Percentiles rank a stretch among this genome's conserved stretches.
These are phyloP conservation scores for Fistulinella cinereoalba DNA, from an alignment of 1,284 basidiomycete species.

Conservation along the genomic window DNA sequence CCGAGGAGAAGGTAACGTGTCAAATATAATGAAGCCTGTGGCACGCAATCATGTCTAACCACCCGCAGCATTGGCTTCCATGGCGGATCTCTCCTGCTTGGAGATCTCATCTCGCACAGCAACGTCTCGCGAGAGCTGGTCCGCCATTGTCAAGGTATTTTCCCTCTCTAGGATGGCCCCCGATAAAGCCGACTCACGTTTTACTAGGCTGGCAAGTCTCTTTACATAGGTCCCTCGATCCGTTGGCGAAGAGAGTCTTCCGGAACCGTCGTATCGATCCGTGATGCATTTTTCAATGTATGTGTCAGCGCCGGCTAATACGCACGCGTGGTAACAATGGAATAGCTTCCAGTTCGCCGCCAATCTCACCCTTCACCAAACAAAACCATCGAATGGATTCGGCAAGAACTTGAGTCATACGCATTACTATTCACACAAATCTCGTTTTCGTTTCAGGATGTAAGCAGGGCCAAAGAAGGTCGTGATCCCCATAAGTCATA, in stretches of 20 bases:
- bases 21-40: slow-evolving; percentile 2
- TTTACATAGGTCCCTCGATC: slow-evolving; percentile 72
- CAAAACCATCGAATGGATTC: slow-evolving; percentile 62
- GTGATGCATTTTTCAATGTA: slow-evolving; percentile 86
- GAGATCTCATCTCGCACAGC: slow-evolving; percentile 75
- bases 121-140: slow-evolving; percentile 58
- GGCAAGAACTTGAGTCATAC: slow-evolving; percentile 67
- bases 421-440: slow-evolving; percentile 72
- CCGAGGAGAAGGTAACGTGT: slow-evolving; percentile 76
- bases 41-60: slow-evolving; percentile 6
- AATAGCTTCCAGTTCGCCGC: slow-evolving; percentile 75
- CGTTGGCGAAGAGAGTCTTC: slow-evolving; percentile 66
- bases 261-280: slow-evolving; percentile 78
- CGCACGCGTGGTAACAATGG: slow-evolving; percentile 11
- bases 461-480: slow-evolving; percentile 36
- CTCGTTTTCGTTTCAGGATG: slow-evolving; percentile 67
- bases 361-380: slow-evolving; percentile 57
- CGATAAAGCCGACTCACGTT: slow-evolving; percentile 1
- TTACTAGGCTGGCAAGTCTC: slow-evolving; percentile 54
- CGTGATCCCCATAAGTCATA: slow-evolving; percentile 39
- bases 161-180: background rate
- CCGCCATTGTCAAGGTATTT: slow-evolving; percentile 71
- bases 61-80: slow-evolving; percentile 72
- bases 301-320: slow-evolving; percentile 22
- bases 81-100: slow-evolving; percentile 68